Evolutionary conservation across 768 basidiomycete species (phyloP).

Genomic region (Lactifluus volemus): DNA sequence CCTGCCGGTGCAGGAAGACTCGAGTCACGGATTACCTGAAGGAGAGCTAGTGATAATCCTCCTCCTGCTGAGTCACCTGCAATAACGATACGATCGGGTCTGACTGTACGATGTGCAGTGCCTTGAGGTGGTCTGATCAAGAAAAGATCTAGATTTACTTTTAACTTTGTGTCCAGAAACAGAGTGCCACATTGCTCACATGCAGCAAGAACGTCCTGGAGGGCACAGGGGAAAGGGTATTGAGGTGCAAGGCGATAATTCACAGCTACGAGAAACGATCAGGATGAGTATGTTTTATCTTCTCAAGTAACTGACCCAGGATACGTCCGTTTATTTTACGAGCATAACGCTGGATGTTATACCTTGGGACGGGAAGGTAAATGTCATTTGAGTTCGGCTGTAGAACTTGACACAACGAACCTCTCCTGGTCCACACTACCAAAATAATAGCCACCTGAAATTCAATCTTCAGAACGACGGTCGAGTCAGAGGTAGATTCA

Average conservation of each 20-base stretch:
- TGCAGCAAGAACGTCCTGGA: constrained; percentile 84
- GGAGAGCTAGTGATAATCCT: constrained; percentile 70
- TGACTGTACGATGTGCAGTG: constrained; percentile 68
- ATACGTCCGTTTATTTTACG: constrained; percentile 90
- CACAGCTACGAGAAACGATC: constrained; percentile 39
- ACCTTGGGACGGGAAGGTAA: constrained; percentile 30
- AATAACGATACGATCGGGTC: constrained; percentile 74
- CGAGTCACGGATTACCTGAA: constrained; percentile 82
- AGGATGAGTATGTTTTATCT: constrained; percentile 5
- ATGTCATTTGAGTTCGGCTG: not conserved
- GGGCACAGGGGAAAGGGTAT: constrained; percentile 90
- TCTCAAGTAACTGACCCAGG: constrained; percentile 41
- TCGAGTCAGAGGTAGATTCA: constrained; percentile 11
- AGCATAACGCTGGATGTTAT: constrained; percentile 75
- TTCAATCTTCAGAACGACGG: constrained; percentile 15
- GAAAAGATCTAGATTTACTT: constrained; percentile 59
- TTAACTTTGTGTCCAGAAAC: not conserved
- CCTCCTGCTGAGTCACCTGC: constrained; percentile 94
- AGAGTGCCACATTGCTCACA: constrained; percentile 40
- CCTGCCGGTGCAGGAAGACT: constrained; percentile 81
- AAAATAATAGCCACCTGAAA: constrained; percentile 72
- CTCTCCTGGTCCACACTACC: constrained; percentile 74
- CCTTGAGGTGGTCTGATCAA: constrained; percentile 80
- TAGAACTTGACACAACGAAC: constrained; percentile 25
- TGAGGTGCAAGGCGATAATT: constrained; percentile 90